Evolutionary conservation across 305 asterid genomes (phyloP).

Genomic region (Solanum hybrid): DNA sequence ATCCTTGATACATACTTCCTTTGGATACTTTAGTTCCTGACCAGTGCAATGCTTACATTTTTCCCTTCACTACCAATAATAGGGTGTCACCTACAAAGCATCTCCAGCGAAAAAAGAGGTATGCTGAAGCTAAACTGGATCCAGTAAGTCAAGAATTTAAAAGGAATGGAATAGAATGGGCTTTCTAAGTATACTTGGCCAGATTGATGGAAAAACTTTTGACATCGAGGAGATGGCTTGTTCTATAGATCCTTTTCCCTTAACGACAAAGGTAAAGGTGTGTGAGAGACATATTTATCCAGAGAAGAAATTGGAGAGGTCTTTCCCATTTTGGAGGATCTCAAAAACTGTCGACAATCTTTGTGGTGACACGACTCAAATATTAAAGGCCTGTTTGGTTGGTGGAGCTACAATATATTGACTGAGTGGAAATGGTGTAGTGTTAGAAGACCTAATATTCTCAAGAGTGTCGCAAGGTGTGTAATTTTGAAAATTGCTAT

Average conservation of each 20-base stretch:
- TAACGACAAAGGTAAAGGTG: not conserved
- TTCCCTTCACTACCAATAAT: not conserved
- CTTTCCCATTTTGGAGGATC: not conserved
- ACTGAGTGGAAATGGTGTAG: not conserved
- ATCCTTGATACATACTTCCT: not conserved
- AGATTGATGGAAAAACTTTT: not conserved
- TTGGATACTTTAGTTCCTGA: not conserved
- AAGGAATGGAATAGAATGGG: not conserved
- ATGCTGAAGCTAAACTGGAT: not conserved
- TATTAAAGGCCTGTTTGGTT: not conserved
- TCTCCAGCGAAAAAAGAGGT: not conserved
- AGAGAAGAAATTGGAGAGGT: not conserved
- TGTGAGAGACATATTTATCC: not conserved
- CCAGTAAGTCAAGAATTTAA: not conserved
- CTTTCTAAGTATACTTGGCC: not conserved
- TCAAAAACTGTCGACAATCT: not conserved
- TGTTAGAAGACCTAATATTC: not conserved
- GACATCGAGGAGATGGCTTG: not conserved
- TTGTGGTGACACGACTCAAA: not conserved
- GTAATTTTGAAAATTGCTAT: not conserved
- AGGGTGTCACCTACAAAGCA: not conserved
- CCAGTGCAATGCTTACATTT: not conserved
- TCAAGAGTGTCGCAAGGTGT: not conserved
- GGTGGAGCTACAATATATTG: not conserved
- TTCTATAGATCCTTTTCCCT: not conserved